phyloP scores from a whole-genome alignment of 257 asterid species.

The Petunia axillaris region DNA sequence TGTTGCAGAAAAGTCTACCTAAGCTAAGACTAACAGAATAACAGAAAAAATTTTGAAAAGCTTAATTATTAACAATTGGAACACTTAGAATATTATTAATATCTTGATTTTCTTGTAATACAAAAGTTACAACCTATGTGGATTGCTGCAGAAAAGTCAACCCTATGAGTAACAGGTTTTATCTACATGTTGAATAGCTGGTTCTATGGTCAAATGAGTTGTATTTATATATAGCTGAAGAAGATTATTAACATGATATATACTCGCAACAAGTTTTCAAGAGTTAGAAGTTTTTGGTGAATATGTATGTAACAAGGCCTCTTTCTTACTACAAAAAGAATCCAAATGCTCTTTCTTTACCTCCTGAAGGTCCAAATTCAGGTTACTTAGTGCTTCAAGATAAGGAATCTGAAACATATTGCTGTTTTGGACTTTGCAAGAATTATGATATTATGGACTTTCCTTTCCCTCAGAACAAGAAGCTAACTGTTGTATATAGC shows the following conservation, averaged over 20 bases:
- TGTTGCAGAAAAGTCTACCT: no score
- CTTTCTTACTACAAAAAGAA: slow-evolving; percentile 48
- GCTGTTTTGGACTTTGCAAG: slow-evolving; percentile 59
- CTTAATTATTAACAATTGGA: no score
- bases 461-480: slow-evolving; percentile 72
- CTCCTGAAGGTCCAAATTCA: slow-evolving; percentile 62
- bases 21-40: no score
- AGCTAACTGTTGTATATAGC: slow-evolving; percentile 34
- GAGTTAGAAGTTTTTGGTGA: background rate
- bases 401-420: slow-evolving; percentile 55
- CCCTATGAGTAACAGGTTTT: no score
- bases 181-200: background rate
- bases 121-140: no score
- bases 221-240: no score
- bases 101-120: no score
- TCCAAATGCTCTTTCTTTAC: slow-evolving; percentile 36
- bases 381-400: slow-evolving; percentile 71
- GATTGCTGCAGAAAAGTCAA: no score
- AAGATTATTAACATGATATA: no score
- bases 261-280: background rate
- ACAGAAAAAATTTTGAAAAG: no score
- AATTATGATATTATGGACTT: slow-evolving; percentile 37
- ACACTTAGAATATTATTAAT: no score
- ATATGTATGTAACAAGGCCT: slow-evolving; percentile 65
- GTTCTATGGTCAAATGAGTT: background rate